phyloP scores from a whole-genome alignment of 2,329 filamentous ascomycete species.

The Trichothecium roseum region DNA sequence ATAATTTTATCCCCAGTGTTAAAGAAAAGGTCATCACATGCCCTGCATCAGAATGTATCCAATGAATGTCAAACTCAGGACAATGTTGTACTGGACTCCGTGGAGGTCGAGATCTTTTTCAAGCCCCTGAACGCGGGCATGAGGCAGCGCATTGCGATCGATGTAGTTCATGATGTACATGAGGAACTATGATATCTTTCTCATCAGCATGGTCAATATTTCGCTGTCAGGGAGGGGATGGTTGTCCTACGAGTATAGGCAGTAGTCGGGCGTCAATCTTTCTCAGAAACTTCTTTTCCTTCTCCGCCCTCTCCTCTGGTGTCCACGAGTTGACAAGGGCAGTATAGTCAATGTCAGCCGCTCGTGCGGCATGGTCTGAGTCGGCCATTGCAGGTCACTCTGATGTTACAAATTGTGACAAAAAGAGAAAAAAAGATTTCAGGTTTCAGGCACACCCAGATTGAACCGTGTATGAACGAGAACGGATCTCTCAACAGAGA shows the following conservation, averaged over 20 bases:
- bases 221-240: too few relatives aligned
- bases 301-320: conserved; percentile 29
- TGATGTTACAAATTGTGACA: too few relatives aligned
- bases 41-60: conserved; percentile 24
- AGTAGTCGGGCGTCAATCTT: conserved; percentile 53
- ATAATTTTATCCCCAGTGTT: conserved; percentile 7
- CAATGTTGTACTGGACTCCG: conserved; percentile 26
- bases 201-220: too few relatives aligned
- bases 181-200: too few relatives aligned
- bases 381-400: too few relatives aligned
- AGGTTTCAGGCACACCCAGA: too few relatives aligned
- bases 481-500: too few relatives aligned
- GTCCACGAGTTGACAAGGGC: conserved; percentile 15
- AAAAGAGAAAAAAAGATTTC: too few relatives aligned
- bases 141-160: conserved; percentile 20
- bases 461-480: too few relatives aligned
- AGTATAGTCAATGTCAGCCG: conserved; percentile 7
- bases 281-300: conserved; percentile 43
- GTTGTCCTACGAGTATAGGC: conserved; percentile 36
- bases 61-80: conserved; percentile 21
- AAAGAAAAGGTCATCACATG: conserved; percentile 3
- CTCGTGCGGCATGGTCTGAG: too few relatives aligned
- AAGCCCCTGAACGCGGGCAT: conserved; percentile 32
- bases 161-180: conserved; percentile 36
- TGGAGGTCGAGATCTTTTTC: conserved; percentile 28